Evolutionary conservation across 2,329 filamentous ascomycete species (phyloP), one percentile per base, ranked within the genome.

Genomic region (Penicillium oxalicum): DNA sequence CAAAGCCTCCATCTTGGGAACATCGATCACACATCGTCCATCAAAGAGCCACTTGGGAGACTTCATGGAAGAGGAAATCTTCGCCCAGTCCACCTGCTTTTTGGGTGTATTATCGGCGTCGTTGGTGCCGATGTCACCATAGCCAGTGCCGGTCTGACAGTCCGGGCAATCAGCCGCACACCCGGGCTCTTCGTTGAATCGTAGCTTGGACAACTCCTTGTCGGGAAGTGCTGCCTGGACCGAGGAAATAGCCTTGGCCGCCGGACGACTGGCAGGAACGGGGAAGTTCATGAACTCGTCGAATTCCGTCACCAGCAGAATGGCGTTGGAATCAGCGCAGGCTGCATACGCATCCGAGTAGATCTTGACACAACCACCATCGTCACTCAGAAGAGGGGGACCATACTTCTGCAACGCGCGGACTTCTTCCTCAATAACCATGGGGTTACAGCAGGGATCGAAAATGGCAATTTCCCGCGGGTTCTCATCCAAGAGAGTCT

Each of bases 11-110:
- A 56, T 56, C 43, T 54, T 47, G 13, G 45, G 45, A 1, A 45
- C 42, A 9, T 54, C 47, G 12, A 56, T 52, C 25, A 56, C 53
- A 13, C 53, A 56, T 11, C 53, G 39, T 2, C 53, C 53, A 38
- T 56, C 51, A 9, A 56, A 56, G 6, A 54, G 43, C 53, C 53
- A 56, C 25, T 52, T 54, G 5, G 51, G 53, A 4, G 51, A 52
- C 18, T 42, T 11, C 51, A 54, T 56, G 9, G 42, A 45, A 3
- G 46, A 25, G 4, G 45, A 43, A 28, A 56, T 48, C 9, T 24
- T 47, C 33, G 42, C 40, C 53, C 53, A 56, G 37, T 54, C 49
- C 3, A 56, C 44, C 39, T 50, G 51, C 24, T 52, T 29, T 38
- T 56, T 56, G 4, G 51, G 47, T 6, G n/a, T 13, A 12, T 39